Evolutionary conservation across 257 asterid genomes (phyloP), one percentile per base, ranked within the genome.

Genomic region (Solanum sitiens): DNA sequence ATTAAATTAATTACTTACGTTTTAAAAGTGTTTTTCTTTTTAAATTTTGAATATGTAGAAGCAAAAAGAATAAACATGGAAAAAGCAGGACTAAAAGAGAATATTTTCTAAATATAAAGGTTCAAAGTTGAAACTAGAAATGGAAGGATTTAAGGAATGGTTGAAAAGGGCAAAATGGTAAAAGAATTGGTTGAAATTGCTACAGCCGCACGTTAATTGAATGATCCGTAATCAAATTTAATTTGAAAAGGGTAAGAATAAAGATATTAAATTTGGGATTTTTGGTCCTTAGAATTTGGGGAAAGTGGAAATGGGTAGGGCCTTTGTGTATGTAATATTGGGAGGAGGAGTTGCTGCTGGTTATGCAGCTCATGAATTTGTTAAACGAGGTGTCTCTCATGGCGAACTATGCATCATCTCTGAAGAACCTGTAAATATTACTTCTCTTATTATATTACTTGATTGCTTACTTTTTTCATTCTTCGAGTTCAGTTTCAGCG

Each of bases 301-400:
- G 44, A 61, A 87, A 86, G 37, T 18, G 30, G 56, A 87, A 84
- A 97, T 97, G 99, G 99, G 99, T 77, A 92, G 98, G 86, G 99
- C 99, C 85, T 96, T 94, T 91, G 95, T 95, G 80, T 96, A 93
- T 92, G 99, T 95, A 83, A 96, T 96, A 83, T 87, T 97, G 45
- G 99, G 99, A 25, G 99, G 99, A 72, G 99, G 99, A 8, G 99
- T 95, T 39, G 93, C 99, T 14, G 98, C 98, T 87, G 99, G 99
- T 30, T 95, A 97, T 89, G 96, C 99, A 84, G 98, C 99, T 84
- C 94, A 88, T 89, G 98, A 97, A 92, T 97, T 97, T 84, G 96
- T 97, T 21, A 91, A 91, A 76, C 90, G 91, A 88, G 98, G 95
- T 53, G 96, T 96, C 84, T 74, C 95, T 87, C 93, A 80, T 27